phyloP scores from a whole-genome alignment of 2,329 filamentous ascomycete genomes.

The Coccinonectria pachysandricola region DNA sequence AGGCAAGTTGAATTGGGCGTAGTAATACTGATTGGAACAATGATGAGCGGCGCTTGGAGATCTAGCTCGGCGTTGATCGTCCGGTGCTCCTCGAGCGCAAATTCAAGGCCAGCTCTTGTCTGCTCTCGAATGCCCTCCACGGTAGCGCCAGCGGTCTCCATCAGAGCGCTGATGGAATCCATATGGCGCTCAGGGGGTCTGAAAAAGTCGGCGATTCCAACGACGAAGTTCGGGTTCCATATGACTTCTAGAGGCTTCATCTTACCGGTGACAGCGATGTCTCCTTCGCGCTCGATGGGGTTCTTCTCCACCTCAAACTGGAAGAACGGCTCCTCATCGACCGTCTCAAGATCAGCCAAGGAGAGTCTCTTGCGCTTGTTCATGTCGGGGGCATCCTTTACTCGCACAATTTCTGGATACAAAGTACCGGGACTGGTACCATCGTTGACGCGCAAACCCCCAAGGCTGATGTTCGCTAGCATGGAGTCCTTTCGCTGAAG shows the following conservation, averaged over 20 bases:
- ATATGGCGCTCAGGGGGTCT: conserved; percentile 92
- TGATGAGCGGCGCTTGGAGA: conserved; percentile 89
- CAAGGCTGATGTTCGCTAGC: conserved; percentile 78
- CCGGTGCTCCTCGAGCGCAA: conserved; percentile 94
- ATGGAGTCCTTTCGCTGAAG: conserved; percentile 86
- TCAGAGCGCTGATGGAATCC: conserved; percentile 92
- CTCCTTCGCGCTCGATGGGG: conserved; percentile 82
- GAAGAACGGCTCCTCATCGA: conserved; percentile 69
- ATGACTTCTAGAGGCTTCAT: conserved; percentile 94
- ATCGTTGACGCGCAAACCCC: conserved; percentile 88
- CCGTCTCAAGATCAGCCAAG: conserved; percentile 42
- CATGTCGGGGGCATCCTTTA: conserved; percentile 69
- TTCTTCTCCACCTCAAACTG: conserved; percentile 89
- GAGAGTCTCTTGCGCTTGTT: conserved; percentile 38
- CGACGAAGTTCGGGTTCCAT: conserved; percentile 89
- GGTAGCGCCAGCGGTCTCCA: conserved; percentile 92
- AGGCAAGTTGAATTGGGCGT: conserved; percentile 72
- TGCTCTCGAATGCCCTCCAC: conserved; percentile 93
- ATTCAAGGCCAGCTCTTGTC: conserved; percentile 89
- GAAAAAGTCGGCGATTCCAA: conserved; percentile 91
- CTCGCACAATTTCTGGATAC: conserved; percentile 88
- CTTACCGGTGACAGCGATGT: conserved; percentile 82
- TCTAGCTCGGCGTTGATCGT: conserved; percentile 95
- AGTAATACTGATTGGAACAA: conserved; percentile 88
- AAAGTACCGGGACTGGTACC: conserved; percentile 85